Evolutionary conservation across 1,284 basidiomycete genomes (phyloP), one percentile per base, ranked within the genome.

Genomic region (Ustilago shanxiensis): DNA sequence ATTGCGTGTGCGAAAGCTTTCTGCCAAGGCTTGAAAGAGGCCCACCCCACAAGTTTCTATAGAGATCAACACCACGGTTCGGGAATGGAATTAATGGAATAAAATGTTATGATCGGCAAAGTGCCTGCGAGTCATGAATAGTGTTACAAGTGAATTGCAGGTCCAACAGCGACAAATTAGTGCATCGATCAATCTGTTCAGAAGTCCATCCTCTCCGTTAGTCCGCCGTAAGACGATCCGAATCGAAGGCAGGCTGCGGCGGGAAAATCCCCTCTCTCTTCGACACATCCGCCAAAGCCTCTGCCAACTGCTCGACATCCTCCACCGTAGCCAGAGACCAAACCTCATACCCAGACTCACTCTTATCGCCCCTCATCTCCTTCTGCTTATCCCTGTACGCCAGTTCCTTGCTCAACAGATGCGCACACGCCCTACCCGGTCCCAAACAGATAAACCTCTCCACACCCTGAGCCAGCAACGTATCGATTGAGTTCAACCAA

Each of bases 381-480:
- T 49, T 62, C 45, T 69, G 62, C 44, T 51, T 66, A 39, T 80
- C 80, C 47, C 69, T 63, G 60, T 79, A 75, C 10, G 83, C 82
- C 16, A 85, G 71, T 60, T 86, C 84, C 41, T 82, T 82, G 53
- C 81, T 82, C 14, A 86, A 65, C 64, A 85, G 68, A 59, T 86
- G 83, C 1, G 83, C 84, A 35, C 81, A 81, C 13, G 83, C 83
- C 3, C 82, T 66, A 1, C 83, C 83, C 0, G 83, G 84, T 1
- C 84, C 84, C 14, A 86, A 52, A 56, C 84, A 86, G 28, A 86
- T 69, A 35, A 86, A 86, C 33, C 83, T 57, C 49, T 79, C 73
- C 16, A 85, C 81, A 3, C 81, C 83, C 41, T 81, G 68, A 11
- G 70, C 71, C 18, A 84, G 53, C 33, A 84, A 52, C n/a, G 72